Evolutionary conservation across 441 rosid genomes (phyloP), one percentile per base, ranked within the genome.

Genomic region (Monsonia emarginata): DNA sequence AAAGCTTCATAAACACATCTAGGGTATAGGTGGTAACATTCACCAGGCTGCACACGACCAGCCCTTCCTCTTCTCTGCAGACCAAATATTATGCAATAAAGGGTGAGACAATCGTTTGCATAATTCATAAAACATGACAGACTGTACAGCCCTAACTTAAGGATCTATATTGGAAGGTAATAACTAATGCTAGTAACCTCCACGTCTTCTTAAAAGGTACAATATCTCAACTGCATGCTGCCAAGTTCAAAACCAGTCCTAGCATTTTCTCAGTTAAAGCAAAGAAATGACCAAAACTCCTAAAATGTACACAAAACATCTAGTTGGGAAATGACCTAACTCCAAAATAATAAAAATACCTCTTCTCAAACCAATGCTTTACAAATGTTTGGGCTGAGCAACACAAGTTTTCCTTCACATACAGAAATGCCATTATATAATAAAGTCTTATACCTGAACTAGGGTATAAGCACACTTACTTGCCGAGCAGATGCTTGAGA

Each of bases 401-500:
- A 58, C 36, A 11, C 9, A 34, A 62, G 38, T 19, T 18, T 36
- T 16, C 42, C 36, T 62, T 32, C 28, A 22, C 27, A 62, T 36
- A n/a, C n/a, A n/a, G n/a, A n/a, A 16, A n/a, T 44, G 26, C 44
- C 63, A 58, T 14, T 65, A n/a, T 60, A 24, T 21, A 21, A 46
- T 21, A 25, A 36, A 52, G 18, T 21, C 2, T 6, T 54, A 11
- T 56, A 63, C 18, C 11, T 46, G 62, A 26, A 62, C 63, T 58
- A 65, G 31, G 25, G 50, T 59, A 61, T n/a, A 69, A 68, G 56
- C 54, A 75, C 70, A 70, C 83, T 70, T 74, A 89, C 99, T 79
- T 95, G 99, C 40, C 85, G 83, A 9, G 98, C 91, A 61, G 99
- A 91, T 42, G 98, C 99, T 82, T 95, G 84, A 48, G 99, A 91